A percentile compares a stretch with the other conserved stretches of the same genome.
Evolutionary conservation across 805 yeast species (phyloP).

Genomic region (Metschnikowia lochheadii): DNA sequence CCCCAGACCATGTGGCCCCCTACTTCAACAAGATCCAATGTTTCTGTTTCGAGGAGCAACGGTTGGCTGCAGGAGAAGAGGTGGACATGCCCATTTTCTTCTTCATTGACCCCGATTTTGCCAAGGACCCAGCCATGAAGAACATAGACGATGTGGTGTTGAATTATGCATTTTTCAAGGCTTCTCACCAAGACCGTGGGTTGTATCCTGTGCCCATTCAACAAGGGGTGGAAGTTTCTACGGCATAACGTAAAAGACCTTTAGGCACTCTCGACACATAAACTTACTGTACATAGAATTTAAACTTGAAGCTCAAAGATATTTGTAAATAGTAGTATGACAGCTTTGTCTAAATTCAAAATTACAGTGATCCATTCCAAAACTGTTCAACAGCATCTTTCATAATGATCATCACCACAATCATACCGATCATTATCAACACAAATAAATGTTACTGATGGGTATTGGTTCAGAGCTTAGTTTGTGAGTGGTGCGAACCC

Average conservation of each 20-base stretch:
- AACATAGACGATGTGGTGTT: constrained; percentile 84
- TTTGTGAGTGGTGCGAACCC: neutral
- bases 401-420: too few species aligned
- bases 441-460: neutral
- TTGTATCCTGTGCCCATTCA: constrained; percentile 34
- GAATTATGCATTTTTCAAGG: constrained; percentile 88
- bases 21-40: constrained; percentile 97
- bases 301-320: neutral
- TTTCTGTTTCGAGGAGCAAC: constrained; percentile 96
- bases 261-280: neutral
- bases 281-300: neutral
- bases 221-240: constrained; percentile 1
- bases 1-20: constrained; percentile 95
- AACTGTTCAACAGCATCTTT: too few species aligned
- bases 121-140: constrained; percentile 87
- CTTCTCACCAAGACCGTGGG: constrained; percentile 41
- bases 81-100: constrained; percentile 98
- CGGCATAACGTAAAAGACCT: neutral
- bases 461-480: neutral
- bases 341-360: too few species aligned
- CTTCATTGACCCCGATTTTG: constrained; percentile 94
- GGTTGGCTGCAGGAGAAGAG: constrained; percentile 90
- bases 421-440: too few species aligned
- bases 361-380: too few species aligned
- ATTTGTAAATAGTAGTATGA: too few species aligned